These are phyloP conservation scores for Bipolaris gigantea DNA, from an alignment of 2,329 filamentous ascomycete species.

Conservation along the genomic window DNA sequence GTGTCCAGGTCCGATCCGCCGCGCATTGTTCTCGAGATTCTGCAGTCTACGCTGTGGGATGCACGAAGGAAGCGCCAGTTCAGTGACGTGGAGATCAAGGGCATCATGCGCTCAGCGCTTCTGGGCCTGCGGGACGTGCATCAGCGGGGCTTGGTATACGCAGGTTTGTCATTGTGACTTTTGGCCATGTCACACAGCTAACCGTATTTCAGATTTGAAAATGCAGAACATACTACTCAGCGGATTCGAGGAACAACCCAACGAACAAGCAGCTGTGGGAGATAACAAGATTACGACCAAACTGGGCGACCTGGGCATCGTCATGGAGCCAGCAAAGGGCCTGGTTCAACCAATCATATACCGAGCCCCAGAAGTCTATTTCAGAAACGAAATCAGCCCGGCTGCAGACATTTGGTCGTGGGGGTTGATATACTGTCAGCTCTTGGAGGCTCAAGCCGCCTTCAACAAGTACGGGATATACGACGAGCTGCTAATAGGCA, in stretches of 20 bases:
- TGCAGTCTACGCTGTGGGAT: conserved; percentile 14
- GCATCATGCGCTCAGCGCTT: conserved; percentile 13
- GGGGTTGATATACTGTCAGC: conserved; percentile 15
- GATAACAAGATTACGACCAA: conserved; percentile 9
- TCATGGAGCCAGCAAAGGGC: conserved; percentile 15
- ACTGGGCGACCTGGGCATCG: conserved; percentile 14
- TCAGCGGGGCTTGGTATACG: conserved; percentile 11
- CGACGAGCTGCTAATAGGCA: conserved; percentile 7
- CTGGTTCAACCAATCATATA: conserved; percentile 15
- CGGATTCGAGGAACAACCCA: conserved; percentile 7
- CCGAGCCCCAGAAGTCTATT: conserved; percentile 16
- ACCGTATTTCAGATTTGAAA: conserved; percentile 5
- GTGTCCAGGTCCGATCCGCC: conserved; percentile 7
- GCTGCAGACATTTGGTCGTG: conserved; percentile 16
- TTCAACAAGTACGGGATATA: conserved; percentile 15
- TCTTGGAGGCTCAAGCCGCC: conserved; percentile 12
- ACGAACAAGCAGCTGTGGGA: neutral
- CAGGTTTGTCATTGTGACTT: conserved; percentile 1
- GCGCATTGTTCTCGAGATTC: conserved; percentile 12
- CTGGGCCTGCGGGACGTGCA: conserved; percentile 14
- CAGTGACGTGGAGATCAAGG: conserved; percentile 14
- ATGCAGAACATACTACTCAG: conserved; percentile 15
- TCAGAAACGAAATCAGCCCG: conserved; percentile 13
- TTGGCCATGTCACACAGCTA: neutral
- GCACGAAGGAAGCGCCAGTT: conserved; percentile 13